Percentiles rank a stretch among this genome's conserved stretches.
Conservation (phyloP, 2,329 filamentous ascomycete genomes). For the Neoarthrinium moseri region DNA sequence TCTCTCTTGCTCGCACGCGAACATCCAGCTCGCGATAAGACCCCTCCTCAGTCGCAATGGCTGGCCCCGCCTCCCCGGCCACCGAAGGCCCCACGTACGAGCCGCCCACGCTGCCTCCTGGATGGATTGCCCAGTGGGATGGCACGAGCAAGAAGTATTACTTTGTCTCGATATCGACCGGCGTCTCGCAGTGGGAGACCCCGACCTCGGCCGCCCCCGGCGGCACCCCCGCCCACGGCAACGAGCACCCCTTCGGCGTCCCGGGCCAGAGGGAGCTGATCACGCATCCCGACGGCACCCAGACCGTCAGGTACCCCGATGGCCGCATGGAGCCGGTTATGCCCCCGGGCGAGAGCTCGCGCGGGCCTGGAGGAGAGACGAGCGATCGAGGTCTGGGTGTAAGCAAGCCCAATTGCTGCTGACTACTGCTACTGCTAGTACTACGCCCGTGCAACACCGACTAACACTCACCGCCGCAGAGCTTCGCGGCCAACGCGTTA, state of each 20-base stretch:
- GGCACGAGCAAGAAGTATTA: slow-evolving; percentile 64
- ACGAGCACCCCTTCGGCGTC: slow-evolving; percentile 63
- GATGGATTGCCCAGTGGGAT: slow-evolving; percentile 72
- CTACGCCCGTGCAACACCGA: too few species aligned
- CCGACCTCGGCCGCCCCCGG: slow-evolving; percentile 65
- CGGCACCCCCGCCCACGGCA: slow-evolving; percentile 53
- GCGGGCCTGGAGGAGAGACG: slow-evolving; percentile 49
- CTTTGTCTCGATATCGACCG: slow-evolving; percentile 71
- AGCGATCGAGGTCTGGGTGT: slow-evolving; percentile 66
- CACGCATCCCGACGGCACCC: slow-evolving; percentile 61
- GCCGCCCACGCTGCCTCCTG: slow-evolving; percentile 60
- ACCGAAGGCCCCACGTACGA: slow-evolving; percentile 57
- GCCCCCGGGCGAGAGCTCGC: slow-evolving; percentile 44
- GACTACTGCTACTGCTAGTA: too few species aligned
- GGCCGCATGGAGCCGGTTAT: slow-evolving; percentile 60
- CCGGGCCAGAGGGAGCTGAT: slow-evolving; percentile 53
- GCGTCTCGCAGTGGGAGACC: slow-evolving; percentile 72
- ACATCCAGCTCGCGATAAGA: slow-evolving; percentile 4
- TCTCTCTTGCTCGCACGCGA: not conserved
- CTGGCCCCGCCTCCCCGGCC: slow-evolving; percentile 56
- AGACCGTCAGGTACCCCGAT: slow-evolving; percentile 60
- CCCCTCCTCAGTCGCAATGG: slow-evolving; percentile 40
- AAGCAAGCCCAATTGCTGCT: too few species aligned
- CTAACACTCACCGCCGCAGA: slow-evolving; percentile 45
- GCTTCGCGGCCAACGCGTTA: slow-evolving; percentile 60